Base-by-base conservation (phyloP, 129 eudicot species). In the Arctium minus region DNA sequence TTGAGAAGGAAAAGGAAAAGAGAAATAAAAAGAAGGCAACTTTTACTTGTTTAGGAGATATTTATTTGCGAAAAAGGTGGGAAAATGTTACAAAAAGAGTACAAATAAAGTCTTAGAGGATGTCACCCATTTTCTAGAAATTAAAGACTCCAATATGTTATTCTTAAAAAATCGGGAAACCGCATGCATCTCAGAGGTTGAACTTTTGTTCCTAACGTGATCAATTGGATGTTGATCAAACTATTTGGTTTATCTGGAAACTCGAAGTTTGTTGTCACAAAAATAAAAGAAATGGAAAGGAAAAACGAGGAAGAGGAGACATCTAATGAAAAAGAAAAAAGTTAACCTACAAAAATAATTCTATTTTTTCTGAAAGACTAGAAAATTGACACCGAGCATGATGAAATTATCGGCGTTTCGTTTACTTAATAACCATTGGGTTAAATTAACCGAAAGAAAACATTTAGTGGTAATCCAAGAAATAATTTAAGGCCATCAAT, bases 1-100 rank as follows among this genome's bases (percentile, higher is more conserved):
- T 83, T 86, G 89, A 79, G 76, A 70, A 42, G 76, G 72, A 53
- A 42, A 85, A 88, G 83, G 80, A 87, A 86, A 76, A 85, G 86
- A 85, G 80, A 87, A 86, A 76, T 80, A 88, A 89, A 83, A 85
- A 84, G 81, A 85, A 56, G 74, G 30, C 60, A 79, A 70, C 79
- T 81, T 93, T 84, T 86, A 83, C 85, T 89, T 73, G 79, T 73
- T 82, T 64, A 6, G 75, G 72, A 33, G 8, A 75, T 60, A 64
- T 77, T 68, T 15, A 74, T 36, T 76, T 71, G 46, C n/a, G 11
- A 22, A 81, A 27, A 74, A 85, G 32, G 50, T 37, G 67, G 48
- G 48, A 70, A 86, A 82, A 67, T 75, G 60, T 31, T 72, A 11
- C 70, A 48, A 69, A 82, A 82, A 71, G 60, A 30, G 40, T 12